phyloP scores from a whole-genome alignment of 169 alveolate genomes.

The Babesia bovis region DNA sequence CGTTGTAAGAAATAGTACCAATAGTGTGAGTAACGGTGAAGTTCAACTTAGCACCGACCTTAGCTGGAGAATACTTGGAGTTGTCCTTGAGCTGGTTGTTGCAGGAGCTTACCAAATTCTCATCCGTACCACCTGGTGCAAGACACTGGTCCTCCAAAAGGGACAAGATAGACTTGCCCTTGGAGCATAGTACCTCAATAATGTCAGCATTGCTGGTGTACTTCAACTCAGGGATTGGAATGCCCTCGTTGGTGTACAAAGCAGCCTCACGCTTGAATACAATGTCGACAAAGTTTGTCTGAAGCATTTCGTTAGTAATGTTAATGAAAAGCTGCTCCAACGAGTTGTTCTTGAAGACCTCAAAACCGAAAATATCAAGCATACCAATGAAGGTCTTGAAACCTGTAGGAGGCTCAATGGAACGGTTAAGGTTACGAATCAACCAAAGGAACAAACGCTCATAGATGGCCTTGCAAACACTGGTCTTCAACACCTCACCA shows the following conservation, averaged over 20 bases:
- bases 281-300: conserved; percentile 91
- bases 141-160: conserved; percentile 88
- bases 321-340: conserved; percentile 95
- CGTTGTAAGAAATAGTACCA: conserved; percentile 80
- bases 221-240: conserved; percentile 79
- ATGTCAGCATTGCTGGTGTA: conserved; percentile 79
- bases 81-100: conserved; percentile 66
- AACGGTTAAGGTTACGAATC: conserved; percentile 89
- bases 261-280: conserved; percentile 92
- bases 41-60: conserved; percentile 83
- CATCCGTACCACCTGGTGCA: conserved; percentile 90
- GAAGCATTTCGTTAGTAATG: conserved; percentile 94
- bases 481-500: conserved; percentile 81
- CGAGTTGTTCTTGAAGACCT: conserved; percentile 90
- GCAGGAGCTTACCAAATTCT: conserved; percentile 82
- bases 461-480: conserved; percentile 93
- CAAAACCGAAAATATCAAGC: conserved; percentile 96
- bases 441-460: conserved; percentile 94
- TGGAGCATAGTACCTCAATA: conserved; percentile 70
- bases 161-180: conserved; percentile 78
- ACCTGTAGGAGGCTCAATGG: conserved; percentile 87
- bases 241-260: conserved; percentile 83
- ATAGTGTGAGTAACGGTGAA: conserved; percentile 81
- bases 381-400: conserved; percentile 89
- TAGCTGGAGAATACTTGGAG: conserved; percentile 77